Percentiles rank a stretch among this genome's conserved stretches.
Conservation (phyloP, 2,329 filamentous ascomycete genomes). For the Incumbomyces delicatus region DNA sequence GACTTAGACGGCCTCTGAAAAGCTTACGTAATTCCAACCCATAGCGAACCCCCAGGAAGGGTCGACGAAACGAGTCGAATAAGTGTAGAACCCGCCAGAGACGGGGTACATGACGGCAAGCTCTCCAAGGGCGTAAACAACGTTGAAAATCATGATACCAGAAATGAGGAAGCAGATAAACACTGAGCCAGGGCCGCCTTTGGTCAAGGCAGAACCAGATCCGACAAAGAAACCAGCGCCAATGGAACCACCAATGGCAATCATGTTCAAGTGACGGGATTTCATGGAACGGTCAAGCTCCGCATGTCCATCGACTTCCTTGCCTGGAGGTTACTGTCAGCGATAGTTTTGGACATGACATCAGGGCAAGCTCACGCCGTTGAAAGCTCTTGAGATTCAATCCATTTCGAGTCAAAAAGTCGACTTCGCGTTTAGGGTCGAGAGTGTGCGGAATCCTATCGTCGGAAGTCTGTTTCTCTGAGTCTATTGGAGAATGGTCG, state of each 20-base stretch:
- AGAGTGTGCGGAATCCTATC: too few relatives aligned
- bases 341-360: neutral
- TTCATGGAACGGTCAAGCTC: conserved; percentile 17
- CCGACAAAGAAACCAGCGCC: conserved; percentile 80
- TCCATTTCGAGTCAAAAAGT: conserved; percentile 22
- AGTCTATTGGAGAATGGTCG: too few relatives aligned
- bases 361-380: conserved; percentile 10
- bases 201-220: conserved; percentile 59
- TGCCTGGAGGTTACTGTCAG: conserved; percentile 9
- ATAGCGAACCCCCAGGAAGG: conserved; percentile 48
- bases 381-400: conserved; percentile 20
- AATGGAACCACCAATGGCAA: conserved; percentile 39
- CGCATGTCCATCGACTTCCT: conserved; percentile 5
- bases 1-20: conserved; percentile 59
- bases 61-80: conserved; percentile 83
- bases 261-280: conserved; percentile 57
- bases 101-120: conserved; percentile 87
- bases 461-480: too few relatives aligned
- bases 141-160: conserved; percentile 82
- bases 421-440: conserved; percentile 11
- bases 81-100: conserved; percentile 82
- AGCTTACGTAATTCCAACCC: conserved; percentile 44
- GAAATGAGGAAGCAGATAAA: conserved; percentile 67
- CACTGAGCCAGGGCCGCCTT: conserved; percentile 65
- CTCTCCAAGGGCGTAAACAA: conserved; percentile 82